phyloP scores from a whole-genome alignment of 2,329 filamentous ascomycete genomes.

The Aureobasidium zeae region DNA sequence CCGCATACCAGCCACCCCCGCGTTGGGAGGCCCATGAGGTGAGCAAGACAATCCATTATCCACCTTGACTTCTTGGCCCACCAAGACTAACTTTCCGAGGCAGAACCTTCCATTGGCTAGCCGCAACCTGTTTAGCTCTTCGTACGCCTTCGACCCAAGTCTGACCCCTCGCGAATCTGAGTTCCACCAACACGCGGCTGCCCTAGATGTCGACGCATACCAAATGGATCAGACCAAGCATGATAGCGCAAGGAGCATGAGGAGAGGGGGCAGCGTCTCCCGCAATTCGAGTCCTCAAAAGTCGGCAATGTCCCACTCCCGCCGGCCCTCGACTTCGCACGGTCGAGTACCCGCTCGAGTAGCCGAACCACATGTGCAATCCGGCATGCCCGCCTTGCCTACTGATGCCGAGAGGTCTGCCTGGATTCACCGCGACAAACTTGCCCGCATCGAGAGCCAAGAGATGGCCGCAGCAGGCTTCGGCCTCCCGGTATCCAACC shows the following conservation, averaged over 20 bases:
- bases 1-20: slow-evolving; percentile 12
- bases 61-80: neutral
- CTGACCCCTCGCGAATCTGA: neutral
- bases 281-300: slow-evolving; percentile 6
- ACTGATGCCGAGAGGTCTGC: slow-evolving; percentile 52
- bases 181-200: neutral
- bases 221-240: slow-evolving; percentile 10
- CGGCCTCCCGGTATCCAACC: slow-evolving; percentile 45
- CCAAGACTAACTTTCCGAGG: neutral
- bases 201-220: slow-evolving; percentile 9
- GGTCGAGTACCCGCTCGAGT: slow-evolving; percentile 2
- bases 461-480: slow-evolving; percentile 74
- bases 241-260: slow-evolving; percentile 9
- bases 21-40: slow-evolving; percentile 14
- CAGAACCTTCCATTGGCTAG: slow-evolving; percentile 4
- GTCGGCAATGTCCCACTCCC: neutral
- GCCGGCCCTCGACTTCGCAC: slow-evolving; percentile 6
- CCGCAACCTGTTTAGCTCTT: neutral
- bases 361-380: neutral
- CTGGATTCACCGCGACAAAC: slow-evolving; percentile 80
- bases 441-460: slow-evolving; percentile 70
- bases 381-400: neutral
- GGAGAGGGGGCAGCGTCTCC: slow-evolving; percentile 2
- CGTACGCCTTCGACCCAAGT: slow-evolving; percentile 6
- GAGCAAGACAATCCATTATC: neutral